A percentile compares a stretch with the other conserved stretches of the same genome.
Conservation (phyloP, 2,329 filamentous ascomycete species). For the Gyromitra esculenta region DNA sequence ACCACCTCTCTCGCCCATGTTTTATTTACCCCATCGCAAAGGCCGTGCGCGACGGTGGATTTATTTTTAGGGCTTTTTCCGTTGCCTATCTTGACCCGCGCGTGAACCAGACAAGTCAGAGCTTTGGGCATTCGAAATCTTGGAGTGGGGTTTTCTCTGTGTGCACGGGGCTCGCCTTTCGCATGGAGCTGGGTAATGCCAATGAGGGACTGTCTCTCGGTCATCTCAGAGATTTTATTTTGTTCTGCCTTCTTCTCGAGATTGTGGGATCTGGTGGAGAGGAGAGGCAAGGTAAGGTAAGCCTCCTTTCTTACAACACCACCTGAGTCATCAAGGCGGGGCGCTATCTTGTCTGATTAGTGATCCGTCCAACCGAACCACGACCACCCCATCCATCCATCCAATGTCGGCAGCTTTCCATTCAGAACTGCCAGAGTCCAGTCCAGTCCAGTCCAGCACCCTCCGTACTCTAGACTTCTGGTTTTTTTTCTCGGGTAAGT, state of each 20-base stretch:
- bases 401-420: too few species aligned
- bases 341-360: not conserved
- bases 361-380: not conserved
- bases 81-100: not conserved
- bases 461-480: too few species aligned
- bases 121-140: not conserved
- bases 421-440: too few species aligned
- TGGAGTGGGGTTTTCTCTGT: not conserved
- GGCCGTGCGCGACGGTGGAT: not conserved
- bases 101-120: not conserved
- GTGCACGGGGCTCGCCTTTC: too few species aligned
- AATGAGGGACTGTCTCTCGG: not conserved
- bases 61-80: conserved; percentile 5
- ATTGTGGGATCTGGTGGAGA: too few species aligned
- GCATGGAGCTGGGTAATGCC: too few species aligned
- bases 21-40: not conserved
- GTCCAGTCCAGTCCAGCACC: too few species aligned
- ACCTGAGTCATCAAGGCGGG: not conserved
- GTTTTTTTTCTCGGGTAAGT: too few species aligned
- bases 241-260: not conserved
- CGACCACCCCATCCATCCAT: too few species aligned
- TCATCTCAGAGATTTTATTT: not conserved
- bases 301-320: not conserved
- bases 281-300: not conserved
- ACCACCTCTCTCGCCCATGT: not conserved